Evolutionary conservation across 306 rosid species (phyloP).

Genomic region (Vigna reflexopilosa): DNA sequence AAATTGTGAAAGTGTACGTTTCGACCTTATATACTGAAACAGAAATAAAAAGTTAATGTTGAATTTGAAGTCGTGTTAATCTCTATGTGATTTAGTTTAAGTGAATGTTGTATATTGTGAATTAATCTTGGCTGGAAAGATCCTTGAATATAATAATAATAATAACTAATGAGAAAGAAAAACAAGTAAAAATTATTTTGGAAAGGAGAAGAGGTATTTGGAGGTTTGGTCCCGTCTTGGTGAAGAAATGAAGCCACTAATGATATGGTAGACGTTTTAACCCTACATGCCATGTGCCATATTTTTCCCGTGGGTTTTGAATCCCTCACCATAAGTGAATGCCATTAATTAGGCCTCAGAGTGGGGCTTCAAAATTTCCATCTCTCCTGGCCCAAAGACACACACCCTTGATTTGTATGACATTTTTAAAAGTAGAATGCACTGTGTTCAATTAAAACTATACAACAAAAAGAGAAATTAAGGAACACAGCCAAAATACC

Average conservation of each 20-base stretch:
- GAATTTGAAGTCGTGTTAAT: no score
- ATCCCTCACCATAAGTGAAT: neutral
- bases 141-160: no score
- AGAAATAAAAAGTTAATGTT: no score
- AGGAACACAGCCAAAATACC: neutral
- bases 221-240: neutral
- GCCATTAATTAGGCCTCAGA: neutral
- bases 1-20: no score
- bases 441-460: neutral
- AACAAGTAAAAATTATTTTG: neutral
- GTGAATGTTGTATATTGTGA: no score
- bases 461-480: neutral
- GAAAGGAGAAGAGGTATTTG: neutral
- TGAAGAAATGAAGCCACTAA: conserved; percentile 11
- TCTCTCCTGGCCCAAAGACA: conserved; percentile 1
- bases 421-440: conserved; percentile 1
- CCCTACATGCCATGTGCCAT: conserved; percentile 36
- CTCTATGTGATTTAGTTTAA: no score
- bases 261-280: conserved; percentile 11
- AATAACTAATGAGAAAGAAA: no score
- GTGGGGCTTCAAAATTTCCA: conserved; percentile 15
- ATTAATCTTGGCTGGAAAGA: no score
- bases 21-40: no score
- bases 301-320: conserved; percentile 30
- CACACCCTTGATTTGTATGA: neutral